Evolutionary conservation across 345 rosid species (phyloP), one percentile per base, ranked within the genome.

Genomic region (Trapa bicornis): DNA sequence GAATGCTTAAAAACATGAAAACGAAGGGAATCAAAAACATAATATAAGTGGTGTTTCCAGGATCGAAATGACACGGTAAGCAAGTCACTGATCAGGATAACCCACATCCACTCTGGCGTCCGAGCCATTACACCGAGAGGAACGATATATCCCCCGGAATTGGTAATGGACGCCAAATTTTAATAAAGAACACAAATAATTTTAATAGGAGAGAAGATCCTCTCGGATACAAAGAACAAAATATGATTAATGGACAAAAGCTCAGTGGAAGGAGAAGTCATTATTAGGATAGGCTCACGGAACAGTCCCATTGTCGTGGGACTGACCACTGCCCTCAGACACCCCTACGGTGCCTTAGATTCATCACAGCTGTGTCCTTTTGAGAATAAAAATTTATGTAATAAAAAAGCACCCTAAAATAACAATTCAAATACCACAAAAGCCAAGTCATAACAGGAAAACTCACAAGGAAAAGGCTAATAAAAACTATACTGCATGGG

Each of bases 211-310:
- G 8, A 7, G 16, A 4, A 17, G 33, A 10, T 6, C 7, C 4
- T 53, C 9, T 17, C 33, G 33, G 33, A 53, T 17, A 14, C 54
- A 50, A 1, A 4, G n/a, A 15, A 11, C 0, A 17, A 22, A 54
- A n/a, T 54, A 32, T 3, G 22, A 32, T 41, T 6, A 29, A 47
- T 13, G 17, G 2, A 43, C 37, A 9, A 45, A 41, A 45, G 97
- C 96, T 93, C 97, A 88, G 98, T 83, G 98, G 98, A 93, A 90
- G 97, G 97, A 93, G 96, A 90, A 89, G 96, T 93, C 96, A 89
- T 87, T 84, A 48, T 61, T 38, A 54, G 60, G 14, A 69, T 66
- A 78, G 79, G 97, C 89, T 89, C 98, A 93, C 96, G 98, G 98
- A 77, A 77, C 68, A 29, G 77, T 56, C 0, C 7, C 48, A 45